Base-by-base conservation (phyloP, 768 basidiomycete genomes). In the Neoboletus brunneissimus region DNA sequence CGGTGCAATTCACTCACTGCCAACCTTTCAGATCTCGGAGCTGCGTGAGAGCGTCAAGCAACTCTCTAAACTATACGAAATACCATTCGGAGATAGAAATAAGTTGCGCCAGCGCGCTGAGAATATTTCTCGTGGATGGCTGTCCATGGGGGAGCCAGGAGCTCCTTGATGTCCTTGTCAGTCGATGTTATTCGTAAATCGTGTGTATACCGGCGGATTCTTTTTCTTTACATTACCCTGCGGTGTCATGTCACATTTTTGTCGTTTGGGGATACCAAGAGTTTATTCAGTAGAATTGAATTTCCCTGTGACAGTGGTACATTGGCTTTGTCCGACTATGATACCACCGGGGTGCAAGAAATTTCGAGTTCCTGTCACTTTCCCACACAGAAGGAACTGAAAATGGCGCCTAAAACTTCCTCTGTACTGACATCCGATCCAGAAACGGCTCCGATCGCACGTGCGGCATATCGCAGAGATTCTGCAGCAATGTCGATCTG, bases 311-410 rank as follows among this genome's bases (percentile, higher is more conserved):
- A 25, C 18, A 51, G 25, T 44, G 41, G 35, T 56, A 64, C 40
- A 55, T 54, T 47, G 32, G 23, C 2, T 41, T 54, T 29, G 15
- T 32, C 38, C 5, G 16, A n/a, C 34, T 38, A 46, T 12, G 8
- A 31, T 50, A 2, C 43, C 15, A 18, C 2, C 16, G 8, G 10
- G 10, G 41, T 18, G 41, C 6, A 23, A 47, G 22, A n/a, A 18
- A 31, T 13, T 15, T 31, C 11, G 37, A 48, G 11, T 18, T 23
- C 20, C 8, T 11, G 29, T 40, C 51, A 91, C 74, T 94, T 92
- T 37, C 93, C 93, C 50, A 95, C 91, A 66, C 94, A 96, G 70
- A 96, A 96, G 49, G 90, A 88, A 34, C 79, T 77, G 67, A 96
- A 96, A 25, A 96, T 80, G 20, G 82, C 81, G 55, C 93, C 91